These are phyloP conservation scores for Pseudognaphalium luteoalbum DNA, from an alignment of 129 eudicot species.

Conservation along the genomic window DNA sequence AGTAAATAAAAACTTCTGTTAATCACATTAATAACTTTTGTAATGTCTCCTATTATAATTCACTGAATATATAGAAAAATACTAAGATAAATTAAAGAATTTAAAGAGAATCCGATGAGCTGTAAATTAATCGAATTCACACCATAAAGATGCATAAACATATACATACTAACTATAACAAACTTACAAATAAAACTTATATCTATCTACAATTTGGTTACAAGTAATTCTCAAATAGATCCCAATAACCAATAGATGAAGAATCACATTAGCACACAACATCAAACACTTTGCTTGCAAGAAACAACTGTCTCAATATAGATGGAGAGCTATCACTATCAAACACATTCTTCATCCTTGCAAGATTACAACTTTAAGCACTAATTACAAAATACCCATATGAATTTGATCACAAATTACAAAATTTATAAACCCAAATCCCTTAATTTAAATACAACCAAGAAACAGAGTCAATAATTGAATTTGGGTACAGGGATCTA, in stretches of 20 bases:
- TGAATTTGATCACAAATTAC: conserved; percentile 14
- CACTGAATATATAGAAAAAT: too few relatives aligned
- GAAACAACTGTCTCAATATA: conserved; percentile 22
- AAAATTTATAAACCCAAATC: conserved; percentile 21
- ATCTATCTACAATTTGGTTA: conserved; percentile 22
- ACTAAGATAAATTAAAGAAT: neutral
- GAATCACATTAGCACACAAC: conserved; percentile 21
- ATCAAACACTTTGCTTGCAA: conserved; percentile 42
- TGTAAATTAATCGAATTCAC: neutral
- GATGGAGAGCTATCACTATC: conserved; percentile 22
- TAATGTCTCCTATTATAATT: neutral
- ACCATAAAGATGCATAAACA: conserved; percentile 2
- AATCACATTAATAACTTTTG: neutral
- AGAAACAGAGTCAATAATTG: conserved; percentile 29
- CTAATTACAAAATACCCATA: conserved; percentile 21
- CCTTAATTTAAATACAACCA: neutral
- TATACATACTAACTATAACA: conserved; percentile 21
- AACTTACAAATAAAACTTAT: neutral
- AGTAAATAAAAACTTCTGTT: conserved; percentile 3
- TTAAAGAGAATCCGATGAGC: neutral
- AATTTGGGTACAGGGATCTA: conserved; percentile 34
- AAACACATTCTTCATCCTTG: conserved; percentile 31
- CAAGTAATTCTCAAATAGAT: conserved; percentile 33
- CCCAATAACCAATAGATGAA: conserved; percentile 22
- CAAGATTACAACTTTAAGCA: neutral